Evolutionary conservation across 495 filamentous ascomycete species (phyloP).

Genomic region (Tetracladium setigerum): DNA sequence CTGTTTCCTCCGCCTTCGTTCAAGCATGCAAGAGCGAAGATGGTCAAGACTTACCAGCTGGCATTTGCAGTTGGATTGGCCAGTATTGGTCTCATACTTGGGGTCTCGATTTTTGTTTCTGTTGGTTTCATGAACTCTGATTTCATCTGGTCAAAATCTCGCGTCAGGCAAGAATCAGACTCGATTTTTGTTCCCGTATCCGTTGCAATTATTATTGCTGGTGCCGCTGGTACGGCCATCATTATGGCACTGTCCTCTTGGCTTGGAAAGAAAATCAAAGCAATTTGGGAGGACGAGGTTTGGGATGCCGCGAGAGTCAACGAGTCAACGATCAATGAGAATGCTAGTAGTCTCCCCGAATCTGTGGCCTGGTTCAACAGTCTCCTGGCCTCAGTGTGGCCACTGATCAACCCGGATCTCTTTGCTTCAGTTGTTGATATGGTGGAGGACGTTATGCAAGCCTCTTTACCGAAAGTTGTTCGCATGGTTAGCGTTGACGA

Average conservation of each 20-base stretch:
- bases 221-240: constrained; percentile 23
- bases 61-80: constrained; percentile 36
- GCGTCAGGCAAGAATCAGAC: neutral
- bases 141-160: neutral
- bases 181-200: constrained; percentile 17
- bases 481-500: constrained; percentile 64
- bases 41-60: constrained; percentile 36
- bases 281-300: constrained; percentile 52
- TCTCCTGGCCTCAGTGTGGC: constrained; percentile 55
- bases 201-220: constrained; percentile 20
- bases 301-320: constrained; percentile 50
- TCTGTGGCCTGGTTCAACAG: constrained; percentile 61
- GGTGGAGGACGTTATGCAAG: constrained; percentile 68
- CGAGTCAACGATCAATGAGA: constrained; percentile 29
- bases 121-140: constrained; percentile 2
- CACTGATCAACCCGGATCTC: constrained; percentile 62
- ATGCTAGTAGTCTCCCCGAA: constrained; percentile 42
- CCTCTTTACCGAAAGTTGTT: constrained; percentile 52
- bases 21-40: constrained; percentile 36
- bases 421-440: constrained; percentile 57
- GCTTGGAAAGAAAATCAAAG: constrained; percentile 41
- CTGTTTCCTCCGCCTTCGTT: constrained; percentile 59
- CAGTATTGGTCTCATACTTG: constrained; percentile 24
- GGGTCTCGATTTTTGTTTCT: constrained; percentile 20
- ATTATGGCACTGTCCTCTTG: constrained; percentile 42